phyloP scores from a whole-genome alignment of 1,139 yeast genomes.

The Geotrichum candidum region DNA sequence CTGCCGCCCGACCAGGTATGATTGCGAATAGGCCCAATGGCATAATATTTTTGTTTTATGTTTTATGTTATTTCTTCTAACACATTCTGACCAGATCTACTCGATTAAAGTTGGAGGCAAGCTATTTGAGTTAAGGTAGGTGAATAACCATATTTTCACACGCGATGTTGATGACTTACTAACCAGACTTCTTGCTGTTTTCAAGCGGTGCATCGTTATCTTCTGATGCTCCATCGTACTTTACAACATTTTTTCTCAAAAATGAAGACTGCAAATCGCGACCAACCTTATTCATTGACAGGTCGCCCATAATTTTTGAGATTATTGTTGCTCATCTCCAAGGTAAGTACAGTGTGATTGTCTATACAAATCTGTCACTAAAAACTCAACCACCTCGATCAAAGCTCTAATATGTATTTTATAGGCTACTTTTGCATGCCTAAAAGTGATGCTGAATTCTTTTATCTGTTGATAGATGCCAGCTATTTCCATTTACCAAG shows the following conservation, averaged over 20 bases:
- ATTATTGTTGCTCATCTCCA: slow-evolving; percentile 66
- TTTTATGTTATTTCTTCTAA: neutral
- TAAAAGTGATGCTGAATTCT: slow-evolving; percentile 52
- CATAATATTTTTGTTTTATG: neutral
- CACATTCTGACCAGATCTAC: slow-evolving; percentile 39
- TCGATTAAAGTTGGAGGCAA: slow-evolving; percentile 68
- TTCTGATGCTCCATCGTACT: slow-evolving; percentile 59
- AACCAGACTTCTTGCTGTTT: slow-evolving; percentile 17
- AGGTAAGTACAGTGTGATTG: slow-evolving; percentile 19
- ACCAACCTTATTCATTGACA: slow-evolving; percentile 60
- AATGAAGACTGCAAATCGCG: slow-evolving; percentile 34
- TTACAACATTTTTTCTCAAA: slow-evolving; percentile 42
- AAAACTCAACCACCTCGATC: neutral
- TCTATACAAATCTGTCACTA: no score
- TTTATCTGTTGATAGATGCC: slow-evolving; percentile 66
- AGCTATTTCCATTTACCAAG: slow-evolving; percentile 61
- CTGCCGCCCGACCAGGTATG: slow-evolving; percentile 51
- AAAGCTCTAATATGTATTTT: neutral
- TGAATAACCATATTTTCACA: neutral
- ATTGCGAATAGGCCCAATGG: no score
- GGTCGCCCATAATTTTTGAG: slow-evolving; percentile 68
- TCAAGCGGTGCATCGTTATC: slow-evolving; percentile 76
- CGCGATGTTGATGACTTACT: neutral
- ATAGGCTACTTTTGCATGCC: slow-evolving; percentile 52
- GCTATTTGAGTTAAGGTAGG: slow-evolving; percentile 26